Conservation (phyloP, 2,329 filamentous ascomycete species). For the Apiospora aurea region DNA sequence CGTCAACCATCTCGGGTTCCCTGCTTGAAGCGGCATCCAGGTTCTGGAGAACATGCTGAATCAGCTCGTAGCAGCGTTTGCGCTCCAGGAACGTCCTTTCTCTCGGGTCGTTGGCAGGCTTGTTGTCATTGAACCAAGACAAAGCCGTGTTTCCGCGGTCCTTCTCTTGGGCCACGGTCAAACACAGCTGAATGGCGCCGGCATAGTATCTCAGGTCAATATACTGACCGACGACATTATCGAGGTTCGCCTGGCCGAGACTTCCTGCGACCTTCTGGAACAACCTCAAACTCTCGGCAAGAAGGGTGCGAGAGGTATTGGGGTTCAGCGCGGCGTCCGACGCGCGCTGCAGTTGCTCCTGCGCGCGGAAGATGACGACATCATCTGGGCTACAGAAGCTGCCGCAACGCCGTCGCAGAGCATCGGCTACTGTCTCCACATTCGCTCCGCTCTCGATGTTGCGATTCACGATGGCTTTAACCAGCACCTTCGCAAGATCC, state of each 20-base stretch:
- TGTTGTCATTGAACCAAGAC: constrained; percentile 86
- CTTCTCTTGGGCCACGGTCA: constrained; percentile 82
- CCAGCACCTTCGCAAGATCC: constrained; percentile 89
- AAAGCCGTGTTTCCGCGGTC: constrained; percentile 88
- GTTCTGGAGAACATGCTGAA: constrained; percentile 80
- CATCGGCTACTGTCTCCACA: constrained; percentile 95
- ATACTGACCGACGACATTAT: constrained; percentile 81
- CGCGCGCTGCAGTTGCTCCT: constrained; percentile 91
- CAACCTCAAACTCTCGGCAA: constrained; percentile 87
- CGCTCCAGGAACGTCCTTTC: constrained; percentile 72
- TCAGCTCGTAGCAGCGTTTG: constrained; percentile 83
- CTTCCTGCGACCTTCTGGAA: constrained; percentile 89
- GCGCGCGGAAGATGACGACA: constrained; percentile 97
- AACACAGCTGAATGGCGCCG: constrained; percentile 86
- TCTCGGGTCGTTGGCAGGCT: constrained; percentile 74
- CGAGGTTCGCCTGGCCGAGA: constrained; percentile 81
- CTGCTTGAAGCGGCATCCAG: constrained; percentile 75
- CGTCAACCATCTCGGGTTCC: constrained; percentile 79
- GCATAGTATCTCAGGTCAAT: constrained; percentile 87
- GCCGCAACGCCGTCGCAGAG: constrained; percentile 88
- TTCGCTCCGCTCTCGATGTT: constrained; percentile 98
- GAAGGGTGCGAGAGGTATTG: constrained; percentile 77
- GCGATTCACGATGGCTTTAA: constrained; percentile 97
- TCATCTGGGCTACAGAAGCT: constrained; percentile 98
- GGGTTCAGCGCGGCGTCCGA: constrained; percentile 78